phyloP scores from a whole-genome alignment of 352 stramenopile genomes.

The Pythium oligandrum region DNA sequence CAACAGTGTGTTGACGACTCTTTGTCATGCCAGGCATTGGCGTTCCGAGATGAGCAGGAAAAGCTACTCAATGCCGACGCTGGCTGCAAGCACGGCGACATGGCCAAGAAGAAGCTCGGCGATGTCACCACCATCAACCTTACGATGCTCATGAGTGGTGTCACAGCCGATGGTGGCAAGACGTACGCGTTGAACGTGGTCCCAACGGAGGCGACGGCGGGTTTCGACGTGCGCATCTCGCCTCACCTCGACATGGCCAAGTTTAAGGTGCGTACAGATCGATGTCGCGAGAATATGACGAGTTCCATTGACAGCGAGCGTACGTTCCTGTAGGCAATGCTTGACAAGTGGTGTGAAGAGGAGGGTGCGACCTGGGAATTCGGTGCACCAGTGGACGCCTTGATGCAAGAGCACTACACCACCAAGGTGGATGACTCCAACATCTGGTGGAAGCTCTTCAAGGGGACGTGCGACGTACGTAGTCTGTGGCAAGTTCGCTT shows the following conservation, averaged over 20 bases:
- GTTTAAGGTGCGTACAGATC: slow-evolving; percentile 42
- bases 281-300: neutral
- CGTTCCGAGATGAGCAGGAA: slow-evolving; percentile 88
- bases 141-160: slow-evolving; percentile 89
- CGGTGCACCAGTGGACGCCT: slow-evolving; percentile 26
- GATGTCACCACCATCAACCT: slow-evolving; percentile 96
- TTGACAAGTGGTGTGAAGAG: slow-evolving; percentile 90
- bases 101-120: slow-evolving; percentile 88
- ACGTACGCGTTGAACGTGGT: slow-evolving; percentile 94
- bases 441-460: slow-evolving; percentile 57
- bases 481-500: neutral
- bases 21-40: slow-evolving; percentile 33
- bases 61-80: slow-evolving; percentile 58
- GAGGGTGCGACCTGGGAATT: slow-evolving; percentile 84
- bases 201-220: slow-evolving; percentile 86
- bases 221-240: slow-evolving; percentile 94
- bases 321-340: slow-evolving; percentile 37
- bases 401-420: slow-evolving; percentile 52
- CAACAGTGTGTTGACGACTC: no score
- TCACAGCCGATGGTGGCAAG: slow-evolving; percentile 73
- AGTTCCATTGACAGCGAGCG: neutral
- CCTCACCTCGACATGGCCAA: slow-evolving; percentile 80
- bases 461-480: slow-evolving; percentile 34
- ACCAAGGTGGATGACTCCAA: slow-evolving; percentile 52
- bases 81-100: slow-evolving; percentile 91